Percentiles rank a stretch among this genome's conserved stretches.
Evolutionary conservation across 2,329 filamentous ascomycete genomes (phyloP).

Genomic region (Fusarium torreyae): DNA sequence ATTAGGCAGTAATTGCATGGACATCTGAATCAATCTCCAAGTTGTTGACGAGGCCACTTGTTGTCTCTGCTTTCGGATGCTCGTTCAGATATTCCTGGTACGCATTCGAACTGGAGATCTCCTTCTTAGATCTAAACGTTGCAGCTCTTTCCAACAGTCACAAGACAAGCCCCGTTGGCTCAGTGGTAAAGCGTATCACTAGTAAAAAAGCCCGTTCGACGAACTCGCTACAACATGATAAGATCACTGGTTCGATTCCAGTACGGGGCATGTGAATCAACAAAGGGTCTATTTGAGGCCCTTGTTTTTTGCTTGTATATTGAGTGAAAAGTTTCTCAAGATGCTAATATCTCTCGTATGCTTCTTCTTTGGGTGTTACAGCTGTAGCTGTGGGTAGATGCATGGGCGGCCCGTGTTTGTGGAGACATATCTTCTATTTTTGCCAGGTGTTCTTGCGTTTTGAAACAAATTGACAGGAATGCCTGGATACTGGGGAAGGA

Average conservation of each 20-base stretch:
- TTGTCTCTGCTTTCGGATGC: too few species aligned
- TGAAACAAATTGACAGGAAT: not conserved
- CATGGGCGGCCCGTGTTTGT: constrained; percentile 9
- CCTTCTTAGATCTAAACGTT: not conserved
- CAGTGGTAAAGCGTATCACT: constrained; percentile 57
- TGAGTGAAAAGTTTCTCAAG: not conserved
- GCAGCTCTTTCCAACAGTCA: not conserved
- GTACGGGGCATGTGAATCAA: constrained; percentile 48
- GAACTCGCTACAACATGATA: constrained; percentile 34
- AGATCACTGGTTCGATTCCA: constrained; percentile 57
- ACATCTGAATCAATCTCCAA: too few species aligned
- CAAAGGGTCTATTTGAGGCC: not conserved
- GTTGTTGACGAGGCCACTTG: too few species aligned
- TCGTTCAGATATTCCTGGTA: too few species aligned
- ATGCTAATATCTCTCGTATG: not conserved
- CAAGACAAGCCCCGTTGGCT: constrained; percentile 52
- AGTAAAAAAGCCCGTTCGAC: constrained; percentile 18
- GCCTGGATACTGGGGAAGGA: constrained; percentile 2
- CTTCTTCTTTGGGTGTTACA: constrained; percentile 2
- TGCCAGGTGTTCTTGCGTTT: not conserved
- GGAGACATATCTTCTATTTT: not conserved
- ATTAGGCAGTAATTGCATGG: too few species aligned
- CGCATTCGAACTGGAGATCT: too few species aligned
- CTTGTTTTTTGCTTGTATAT: not conserved
- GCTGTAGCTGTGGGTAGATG: constrained; percentile 18